Evolutionary conservation across 2,329 filamentous ascomycete species (phyloP), one percentile per base, ranked within the genome.

Genomic region (Phialophora verrucosa): DNA sequence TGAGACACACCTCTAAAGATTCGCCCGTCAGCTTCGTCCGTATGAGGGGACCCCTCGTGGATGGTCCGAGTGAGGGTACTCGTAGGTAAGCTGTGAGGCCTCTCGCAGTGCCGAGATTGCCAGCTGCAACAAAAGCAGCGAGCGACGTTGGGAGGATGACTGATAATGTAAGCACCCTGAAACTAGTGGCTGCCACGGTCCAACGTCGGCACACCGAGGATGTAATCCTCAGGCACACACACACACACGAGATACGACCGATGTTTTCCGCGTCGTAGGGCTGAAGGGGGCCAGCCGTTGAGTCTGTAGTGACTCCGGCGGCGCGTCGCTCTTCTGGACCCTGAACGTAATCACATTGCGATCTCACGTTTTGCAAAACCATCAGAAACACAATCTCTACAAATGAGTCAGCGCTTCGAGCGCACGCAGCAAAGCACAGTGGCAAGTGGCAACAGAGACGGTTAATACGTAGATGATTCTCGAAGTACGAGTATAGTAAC

Each of bases 91-190:
- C 20, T 51, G 27, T 23, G 25, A 29, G 49, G 20, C 49, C 23
- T 23, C 53, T 35, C 53, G 17, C 25, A n/a, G 17, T 29, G 11
- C 11, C 6, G 25, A 35, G 7, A 12, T 5, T 31, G 23, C 27
- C 31, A 32, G 51, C 3, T 20, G 25, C 17, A 27, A 14, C 47
- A 54, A 54, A 54, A 54, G 51, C 51, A 32, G 51, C 51, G 27
- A 54, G 10, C 23, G 51, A 35, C 23, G 29, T 10, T 35, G 27
- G 27, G 27, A 60, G 44, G 58, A 60, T 32, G 59, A 38, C 59
- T 53, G 59, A 53, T 61, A 58, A 61, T 42, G 59, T 61, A 50
- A 61, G 47, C 59, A 53, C 11, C 57, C 8, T 50, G 31, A 14
- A 31, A 51, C 17, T 50, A 50, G 12, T 17, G 11, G 14, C 27